phyloP scores from a whole-genome alignment of 2,329 filamentous ascomycete genomes.

The Knufia petricola region DNA sequence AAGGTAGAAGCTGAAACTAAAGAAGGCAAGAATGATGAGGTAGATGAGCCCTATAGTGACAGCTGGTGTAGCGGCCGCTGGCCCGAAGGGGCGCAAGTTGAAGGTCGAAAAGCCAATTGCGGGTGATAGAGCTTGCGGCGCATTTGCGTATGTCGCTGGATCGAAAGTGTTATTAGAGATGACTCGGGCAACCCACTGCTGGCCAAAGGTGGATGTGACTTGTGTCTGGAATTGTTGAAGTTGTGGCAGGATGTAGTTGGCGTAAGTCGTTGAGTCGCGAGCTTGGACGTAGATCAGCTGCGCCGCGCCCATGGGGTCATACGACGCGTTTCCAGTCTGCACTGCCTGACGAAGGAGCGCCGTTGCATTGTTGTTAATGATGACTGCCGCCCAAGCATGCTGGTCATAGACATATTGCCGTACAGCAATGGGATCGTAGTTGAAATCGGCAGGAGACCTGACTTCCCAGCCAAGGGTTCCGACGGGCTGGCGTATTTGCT shows the following conservation, averaged over 20 bases:
- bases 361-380: slow-evolving; percentile 55
- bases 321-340: slow-evolving; percentile 45
- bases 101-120: slow-evolving; percentile 47
- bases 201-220: slow-evolving; percentile 42
- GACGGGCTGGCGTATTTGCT: slow-evolving; percentile 26
- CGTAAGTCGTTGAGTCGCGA: slow-evolving; percentile 47
- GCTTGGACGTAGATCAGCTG: slow-evolving; percentile 49
- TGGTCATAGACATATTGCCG: slow-evolving; percentile 51
- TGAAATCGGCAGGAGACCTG: slow-evolving; percentile 42
- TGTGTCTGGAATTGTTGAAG: slow-evolving; percentile 40
- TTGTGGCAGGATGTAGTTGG: slow-evolving; percentile 45
- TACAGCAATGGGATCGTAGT: slow-evolving; percentile 47
- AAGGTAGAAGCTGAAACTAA: slow-evolving; percentile 55
- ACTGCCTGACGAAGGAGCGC: slow-evolving; percentile 47
- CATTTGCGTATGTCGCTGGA: slow-evolving; percentile 35
- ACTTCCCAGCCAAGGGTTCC: slow-evolving; percentile 43
- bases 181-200: slow-evolving; percentile 29
- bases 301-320: slow-evolving; percentile 50
- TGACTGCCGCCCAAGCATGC: slow-evolving; percentile 51
- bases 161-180: slow-evolving; percentile 28
- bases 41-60: slow-evolving; percentile 57
- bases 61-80: slow-evolving; percentile 46
- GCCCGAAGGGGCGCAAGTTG: slow-evolving; percentile 52
- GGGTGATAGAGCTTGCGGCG: slow-evolving; percentile 46
- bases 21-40: slow-evolving; percentile 58